phyloP scores from a whole-genome alignment of 345 rosid species.

The Eucalyptus camaldulensis region DNA sequence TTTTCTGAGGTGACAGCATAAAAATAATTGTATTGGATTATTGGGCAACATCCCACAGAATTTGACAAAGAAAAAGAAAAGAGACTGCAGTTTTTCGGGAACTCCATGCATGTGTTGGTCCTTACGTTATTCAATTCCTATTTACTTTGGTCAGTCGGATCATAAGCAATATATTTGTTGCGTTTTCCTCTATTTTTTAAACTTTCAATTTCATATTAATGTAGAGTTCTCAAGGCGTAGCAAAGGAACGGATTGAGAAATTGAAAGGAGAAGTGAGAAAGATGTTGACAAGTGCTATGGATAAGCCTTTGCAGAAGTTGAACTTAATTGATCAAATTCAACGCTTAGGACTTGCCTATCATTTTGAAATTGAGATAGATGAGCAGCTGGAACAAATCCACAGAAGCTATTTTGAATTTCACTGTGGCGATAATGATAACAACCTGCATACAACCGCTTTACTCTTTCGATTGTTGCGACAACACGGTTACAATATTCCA shows the following conservation, averaged over 20 bases:
- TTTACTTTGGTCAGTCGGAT: too few relatives aligned
- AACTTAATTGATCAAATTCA: neutral
- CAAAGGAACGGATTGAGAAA: neutral
- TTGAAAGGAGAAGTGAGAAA: slow-evolving; percentile 6
- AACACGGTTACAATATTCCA: slow-evolving; percentile 1
- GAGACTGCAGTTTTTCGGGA: too few relatives aligned
- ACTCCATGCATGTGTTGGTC: too few relatives aligned
- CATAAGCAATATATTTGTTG: too few relatives aligned
- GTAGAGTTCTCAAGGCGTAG: neutral
- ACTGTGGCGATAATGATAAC: neutral
- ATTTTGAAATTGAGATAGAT: slow-evolving; percentile 5
- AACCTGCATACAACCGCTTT: slow-evolving; percentile 1
- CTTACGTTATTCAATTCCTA: too few relatives aligned
- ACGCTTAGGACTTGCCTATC: slow-evolving; percentile 5
- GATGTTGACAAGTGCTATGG: neutral
- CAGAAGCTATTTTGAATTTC: neutral
- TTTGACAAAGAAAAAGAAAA: too few relatives aligned
- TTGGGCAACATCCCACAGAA: too few relatives aligned
- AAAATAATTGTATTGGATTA: too few relatives aligned
- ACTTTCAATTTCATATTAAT: neutral
- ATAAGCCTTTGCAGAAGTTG: neutral
- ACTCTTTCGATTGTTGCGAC: slow-evolving; percentile 11
- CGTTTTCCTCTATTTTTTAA: too few relatives aligned
- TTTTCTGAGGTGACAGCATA: neutral
- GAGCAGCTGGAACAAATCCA: neutral